A percentile compares a stretch with the other conserved stretches of the same genome.
These are phyloP conservation scores for Colletotrichum costaricense DNA, from an alignment of 2,329 filamentous ascomycete species.

Conservation along the genomic window DNA sequence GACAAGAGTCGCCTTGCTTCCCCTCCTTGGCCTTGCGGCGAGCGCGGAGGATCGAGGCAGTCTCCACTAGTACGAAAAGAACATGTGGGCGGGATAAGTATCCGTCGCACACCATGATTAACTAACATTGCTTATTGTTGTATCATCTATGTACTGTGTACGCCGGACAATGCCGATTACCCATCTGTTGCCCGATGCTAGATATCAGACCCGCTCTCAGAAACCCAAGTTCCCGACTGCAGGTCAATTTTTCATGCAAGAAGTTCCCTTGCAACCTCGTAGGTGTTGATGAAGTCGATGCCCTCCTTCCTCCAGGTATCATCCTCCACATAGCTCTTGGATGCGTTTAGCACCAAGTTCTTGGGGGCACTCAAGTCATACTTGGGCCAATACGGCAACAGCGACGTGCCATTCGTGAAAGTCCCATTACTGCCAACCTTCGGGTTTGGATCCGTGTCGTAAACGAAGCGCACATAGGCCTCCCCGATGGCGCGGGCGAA, in stretches of 20 bases:
- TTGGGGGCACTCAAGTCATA: slow-evolving; percentile 51
- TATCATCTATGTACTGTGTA: background rate
- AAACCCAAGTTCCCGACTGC: too few relatives aligned
- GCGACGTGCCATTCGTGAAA: slow-evolving; percentile 23
- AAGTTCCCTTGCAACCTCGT: slow-evolving; percentile 50
- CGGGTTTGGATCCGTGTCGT: slow-evolving; percentile 54
- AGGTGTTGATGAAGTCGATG: slow-evolving; percentile 55
- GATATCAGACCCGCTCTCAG: too few relatives aligned
- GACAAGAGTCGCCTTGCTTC: background rate
- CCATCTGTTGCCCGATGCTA: background rate
- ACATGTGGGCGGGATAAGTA: background rate
- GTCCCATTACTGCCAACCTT: slow-evolving; percentile 21
- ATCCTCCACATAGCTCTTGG: slow-evolving; percentile 54
- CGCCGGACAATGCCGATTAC: background rate
- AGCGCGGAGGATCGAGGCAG: background rate
- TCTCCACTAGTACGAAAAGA: background rate
- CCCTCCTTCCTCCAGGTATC: slow-evolving; percentile 60
- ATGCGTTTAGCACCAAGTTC: slow-evolving; percentile 60
- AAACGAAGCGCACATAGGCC: slow-evolving; percentile 57
- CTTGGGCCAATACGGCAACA: slow-evolving; percentile 53
- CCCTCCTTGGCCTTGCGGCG: background rate
- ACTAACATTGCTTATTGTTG: background rate
- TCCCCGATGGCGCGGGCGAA: slow-evolving; percentile 51
- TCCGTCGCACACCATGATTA: background rate
- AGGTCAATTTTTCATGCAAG: slow-evolving; percentile 35